Conservation (phyloP, 208 protist genomes). For the Crithidia thermophila region DNA sequence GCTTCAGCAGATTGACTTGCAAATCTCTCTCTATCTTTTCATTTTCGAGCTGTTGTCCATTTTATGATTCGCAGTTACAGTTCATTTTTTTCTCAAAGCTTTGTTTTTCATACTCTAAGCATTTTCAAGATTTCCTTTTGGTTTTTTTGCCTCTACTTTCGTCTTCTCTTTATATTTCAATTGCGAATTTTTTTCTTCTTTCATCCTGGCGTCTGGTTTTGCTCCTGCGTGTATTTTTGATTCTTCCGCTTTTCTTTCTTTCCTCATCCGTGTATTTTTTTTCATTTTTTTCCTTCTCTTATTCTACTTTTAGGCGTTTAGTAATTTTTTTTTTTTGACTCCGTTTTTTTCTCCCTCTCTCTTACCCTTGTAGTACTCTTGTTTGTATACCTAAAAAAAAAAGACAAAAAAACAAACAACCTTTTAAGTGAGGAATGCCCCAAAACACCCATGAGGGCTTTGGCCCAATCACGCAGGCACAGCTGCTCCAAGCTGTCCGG, state of each 20-base stretch:
- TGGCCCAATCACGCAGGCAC: background rate
- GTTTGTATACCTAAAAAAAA: background rate
- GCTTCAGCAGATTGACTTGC: no score
- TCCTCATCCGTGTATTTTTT: no score
- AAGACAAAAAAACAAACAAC: background rate
- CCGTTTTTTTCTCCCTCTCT: background rate
- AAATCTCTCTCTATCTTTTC: no score
- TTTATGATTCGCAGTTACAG: no score
- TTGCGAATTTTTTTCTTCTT: constrained; percentile 2
- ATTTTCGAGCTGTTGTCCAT: no score
- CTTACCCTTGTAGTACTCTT: constrained; percentile 2
- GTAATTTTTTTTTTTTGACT: background rate
- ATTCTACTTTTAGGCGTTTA: background rate
- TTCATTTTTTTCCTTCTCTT: background rate
- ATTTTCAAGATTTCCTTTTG: no score
- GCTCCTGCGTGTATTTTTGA: no score
- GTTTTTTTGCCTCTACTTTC: background rate
- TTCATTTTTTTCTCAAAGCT: no score
- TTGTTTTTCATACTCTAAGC: no score
- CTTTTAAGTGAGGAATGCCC: no score
- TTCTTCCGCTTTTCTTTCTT: background rate
- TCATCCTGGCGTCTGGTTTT: no score
- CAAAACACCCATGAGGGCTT: background rate
- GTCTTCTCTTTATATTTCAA: no score
- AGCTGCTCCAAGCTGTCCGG: background rate